A percentile compares a stretch with the other conserved stretches of the same genome.
phyloP scores from a whole-genome alignment of 2,329 filamentous ascomycete species.

The Penicillium sp. region DNA sequence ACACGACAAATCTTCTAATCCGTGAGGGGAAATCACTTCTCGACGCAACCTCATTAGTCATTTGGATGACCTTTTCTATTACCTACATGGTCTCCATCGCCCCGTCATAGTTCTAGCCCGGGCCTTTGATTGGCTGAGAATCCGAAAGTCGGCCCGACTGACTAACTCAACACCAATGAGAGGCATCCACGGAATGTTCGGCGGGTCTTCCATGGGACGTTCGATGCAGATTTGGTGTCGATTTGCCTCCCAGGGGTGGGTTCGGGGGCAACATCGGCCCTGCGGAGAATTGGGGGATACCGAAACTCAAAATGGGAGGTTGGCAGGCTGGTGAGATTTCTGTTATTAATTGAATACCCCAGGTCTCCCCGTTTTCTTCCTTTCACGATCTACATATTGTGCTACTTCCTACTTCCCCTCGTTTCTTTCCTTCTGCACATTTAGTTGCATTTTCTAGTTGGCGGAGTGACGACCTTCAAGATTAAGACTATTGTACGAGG shows the following conservation, averaged over 20 bases:
- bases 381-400: background rate
- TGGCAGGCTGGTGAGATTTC: slow-evolving; percentile 4
- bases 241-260: slow-evolving; percentile 10
- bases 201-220: slow-evolving; percentile 23
- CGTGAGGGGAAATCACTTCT: background rate
- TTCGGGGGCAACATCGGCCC: slow-evolving; percentile 10
- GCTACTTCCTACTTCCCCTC: background rate
- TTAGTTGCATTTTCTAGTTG: background rate
- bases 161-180: background rate
- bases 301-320: slow-evolving; percentile 9
- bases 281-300: slow-evolving; percentile 11
- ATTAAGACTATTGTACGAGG: background rate
- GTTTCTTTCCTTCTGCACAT: background rate
- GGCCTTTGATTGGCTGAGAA: slow-evolving; percentile 6
- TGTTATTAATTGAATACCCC: slow-evolving; percentile 21
- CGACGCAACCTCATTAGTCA: background rate
- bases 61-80: slow-evolving; percentile 5
- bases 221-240: background rate
- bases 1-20: background rate
- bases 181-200: slow-evolving; percentile 9
- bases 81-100: background rate
- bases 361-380: background rate
- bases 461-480: background rate
- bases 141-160: slow-evolving; percentile 17
- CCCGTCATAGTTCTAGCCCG: slow-evolving; percentile 1